Evolutionary conservation across 1,284 basidiomycete genomes (phyloP), one percentile per base, ranked within the genome.

Genomic region (Naganishia sp.): DNA sequence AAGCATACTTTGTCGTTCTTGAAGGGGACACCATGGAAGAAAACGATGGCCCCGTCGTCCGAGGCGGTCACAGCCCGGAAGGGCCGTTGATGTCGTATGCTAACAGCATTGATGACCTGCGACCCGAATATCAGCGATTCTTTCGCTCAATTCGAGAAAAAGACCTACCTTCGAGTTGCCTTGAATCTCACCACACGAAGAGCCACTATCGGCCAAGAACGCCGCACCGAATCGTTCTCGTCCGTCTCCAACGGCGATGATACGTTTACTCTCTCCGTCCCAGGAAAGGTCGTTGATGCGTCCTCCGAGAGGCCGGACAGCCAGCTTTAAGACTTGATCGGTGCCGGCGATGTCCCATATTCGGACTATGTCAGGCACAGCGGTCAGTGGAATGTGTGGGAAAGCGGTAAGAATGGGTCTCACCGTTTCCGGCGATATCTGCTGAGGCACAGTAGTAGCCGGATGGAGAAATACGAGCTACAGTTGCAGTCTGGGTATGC

Each of bases 231-330:
- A 94, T 72, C 88, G 90, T 75, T 94, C 94, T 69, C 88, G 85
- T 47, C 95, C 95, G 69, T 97, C 92, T 55, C 96, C 96, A n/a
- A 94, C 95, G 18, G 89, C 93, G 57, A 98, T 90, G 71, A 99
- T 89, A 17, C 96, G 86, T 79, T 98, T 96, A 74, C 90, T 92
- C 78, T 99, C 96, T 3, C 90, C 90, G 75, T 99, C 96, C 94
- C 94, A 98, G 23, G 89, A 88, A 6, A 99, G 84, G 79, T 99
- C 96, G 73, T 94, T 94, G 73, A 99, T 86, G 65, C 84, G 85
- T 2, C 93, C 94, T 1, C 87, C 86, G 50, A 99, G 81, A 10
- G 89, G 90, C 74, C 87, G 90, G 73, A 88, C 89, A 73, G 93
- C 92, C 43, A 87, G 87, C 78, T 96, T 97, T 67, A 96, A 79